Conservation (phyloP, 352 stramenopile species). For the Globisporangium irregulare region DNA sequence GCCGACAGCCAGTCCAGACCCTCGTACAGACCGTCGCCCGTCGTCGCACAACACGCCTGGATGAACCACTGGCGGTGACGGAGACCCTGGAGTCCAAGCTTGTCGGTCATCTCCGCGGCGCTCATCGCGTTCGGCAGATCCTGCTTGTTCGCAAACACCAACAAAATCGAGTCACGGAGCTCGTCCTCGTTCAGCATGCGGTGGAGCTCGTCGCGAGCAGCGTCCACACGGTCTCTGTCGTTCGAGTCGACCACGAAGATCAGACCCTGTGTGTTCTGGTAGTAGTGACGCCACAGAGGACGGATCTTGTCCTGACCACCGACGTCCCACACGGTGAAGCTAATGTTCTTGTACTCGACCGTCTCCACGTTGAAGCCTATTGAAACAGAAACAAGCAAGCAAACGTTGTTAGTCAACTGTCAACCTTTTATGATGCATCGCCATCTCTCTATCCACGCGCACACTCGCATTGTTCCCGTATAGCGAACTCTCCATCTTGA, state of each 20-base stretch:
- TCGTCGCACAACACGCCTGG: constrained; percentile 98
- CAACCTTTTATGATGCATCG: no score
- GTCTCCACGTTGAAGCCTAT: constrained; percentile 98
- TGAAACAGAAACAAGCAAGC: no score
- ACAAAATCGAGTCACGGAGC: constrained; percentile 94
- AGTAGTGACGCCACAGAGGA: constrained; percentile 99
- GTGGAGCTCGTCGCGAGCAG: constrained; percentile 96
- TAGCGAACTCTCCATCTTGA: no score
- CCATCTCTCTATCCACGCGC: no score
- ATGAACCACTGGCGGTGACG: constrained; percentile 99
- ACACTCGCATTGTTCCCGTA: no score
- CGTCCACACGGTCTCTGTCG: constrained; percentile 97
- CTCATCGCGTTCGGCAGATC: constrained; percentile 98
- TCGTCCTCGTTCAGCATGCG: constrained; percentile 99
- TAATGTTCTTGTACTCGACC: constrained; percentile 99
- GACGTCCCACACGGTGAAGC: constrained; percentile 99
- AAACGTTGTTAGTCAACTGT: background rate
- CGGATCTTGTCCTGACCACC: constrained; percentile 99
- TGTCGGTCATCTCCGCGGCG: constrained; percentile 98
- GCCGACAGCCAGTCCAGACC: constrained; percentile 97
- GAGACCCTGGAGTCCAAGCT: constrained; percentile 96
- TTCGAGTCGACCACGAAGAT: constrained; percentile 99
- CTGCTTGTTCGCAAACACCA: constrained; percentile 99
- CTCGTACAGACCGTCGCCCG: constrained; percentile 98
- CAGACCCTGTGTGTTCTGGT: constrained; percentile 99